A percentile compares a stretch with the other conserved stretches of the same genome.
Conservation (phyloP, 805 yeast species). For the Helenozyma rhizophorensis region DNA sequence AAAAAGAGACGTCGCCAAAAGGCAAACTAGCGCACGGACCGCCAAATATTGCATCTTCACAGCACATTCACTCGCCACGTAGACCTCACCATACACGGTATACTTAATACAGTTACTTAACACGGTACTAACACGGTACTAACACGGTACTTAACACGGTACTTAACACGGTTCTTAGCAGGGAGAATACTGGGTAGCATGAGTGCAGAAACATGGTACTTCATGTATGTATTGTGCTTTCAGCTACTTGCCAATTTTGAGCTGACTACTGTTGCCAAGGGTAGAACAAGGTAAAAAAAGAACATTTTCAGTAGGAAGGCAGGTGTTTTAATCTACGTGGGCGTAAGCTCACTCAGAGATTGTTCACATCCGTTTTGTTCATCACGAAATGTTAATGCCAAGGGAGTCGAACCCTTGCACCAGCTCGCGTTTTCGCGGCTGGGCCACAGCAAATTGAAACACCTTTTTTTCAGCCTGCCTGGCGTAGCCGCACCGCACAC, state of each 20-base stretch:
- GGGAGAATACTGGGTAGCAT: too few species aligned
- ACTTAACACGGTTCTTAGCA: too few species aligned
- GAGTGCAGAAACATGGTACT: too few species aligned
- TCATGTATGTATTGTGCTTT: too few species aligned
- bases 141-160: too few species aligned
- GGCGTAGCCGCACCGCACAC: background rate
- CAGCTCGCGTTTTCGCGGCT: slow-evolving; percentile 6
- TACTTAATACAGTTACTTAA: background rate
- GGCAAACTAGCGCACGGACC: too few species aligned
- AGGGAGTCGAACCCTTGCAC: slow-evolving; percentile 21
- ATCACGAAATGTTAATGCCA: slow-evolving; percentile 28
- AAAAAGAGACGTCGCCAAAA: slow-evolving; percentile 46
- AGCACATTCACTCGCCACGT: too few species aligned
- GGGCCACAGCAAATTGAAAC: slow-evolving; percentile 16
- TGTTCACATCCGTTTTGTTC: slow-evolving; percentile 48
- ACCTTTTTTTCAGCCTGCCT: background rate
- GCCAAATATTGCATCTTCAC: too few species aligned
- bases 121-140: too few species aligned
- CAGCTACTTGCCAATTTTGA: too few species aligned
- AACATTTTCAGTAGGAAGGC: slow-evolving; percentile 47
- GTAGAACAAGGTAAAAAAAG: too few species aligned
- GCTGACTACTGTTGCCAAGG: too few species aligned
- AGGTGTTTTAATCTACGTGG: slow-evolving; percentile 42
- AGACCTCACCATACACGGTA: background rate
- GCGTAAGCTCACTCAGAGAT: slow-evolving; percentile 45